Percentiles rank a stretch among this genome's conserved stretches.
These are phyloP conservation scores for Pascua sp. DNA, from an alignment of 1,284 basidiomycete genomes.

Conservation along the genomic window DNA sequence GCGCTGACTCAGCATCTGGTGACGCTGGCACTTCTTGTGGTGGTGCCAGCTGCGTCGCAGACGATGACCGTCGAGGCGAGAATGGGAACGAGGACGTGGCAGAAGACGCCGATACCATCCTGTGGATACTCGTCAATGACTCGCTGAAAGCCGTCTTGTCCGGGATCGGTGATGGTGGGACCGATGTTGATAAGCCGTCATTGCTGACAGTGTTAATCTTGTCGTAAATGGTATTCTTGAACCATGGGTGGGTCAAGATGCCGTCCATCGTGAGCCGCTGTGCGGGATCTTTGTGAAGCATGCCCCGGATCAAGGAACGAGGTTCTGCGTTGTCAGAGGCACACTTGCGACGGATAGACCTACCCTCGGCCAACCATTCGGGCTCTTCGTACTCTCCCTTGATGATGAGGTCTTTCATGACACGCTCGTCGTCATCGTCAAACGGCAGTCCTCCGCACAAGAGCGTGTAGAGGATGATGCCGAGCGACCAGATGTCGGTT, in stretches of 20 bases:
- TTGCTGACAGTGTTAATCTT: conserved; percentile 21
- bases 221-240: conserved; percentile 56
- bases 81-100: conserved; percentile 16
- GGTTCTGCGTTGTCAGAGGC: conserved; percentile 59
- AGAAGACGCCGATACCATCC: conserved; percentile 7
- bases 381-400: conserved; percentile 87
- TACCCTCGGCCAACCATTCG: conserved; percentile 81
- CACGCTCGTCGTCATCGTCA: conserved; percentile 88
- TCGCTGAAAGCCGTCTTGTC: neutral
- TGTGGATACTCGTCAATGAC: too few relatives aligned
- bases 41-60: conserved; percentile 6
- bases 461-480: conserved; percentile 90
- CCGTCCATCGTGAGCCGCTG: conserved; percentile 75
- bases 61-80: conserved; percentile 32
- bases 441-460: conserved; percentile 93
- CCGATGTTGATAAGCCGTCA: conserved; percentile 2
- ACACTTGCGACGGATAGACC: conserved; percentile 11
- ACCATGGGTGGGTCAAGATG: conserved; percentile 89
- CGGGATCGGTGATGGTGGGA: conserved; percentile 11
- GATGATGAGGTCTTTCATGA: conserved; percentile 85
- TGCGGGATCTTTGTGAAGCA: conserved; percentile 75
- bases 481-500: conserved; percentile 96
- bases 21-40: neutral
- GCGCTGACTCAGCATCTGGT: conserved; percentile 20
- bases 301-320: conserved; percentile 69